Evolutionary conservation across 208 protist genomes (phyloP), one percentile per base, ranked within the genome.

Genomic region (Borovskyia barvae): DNA sequence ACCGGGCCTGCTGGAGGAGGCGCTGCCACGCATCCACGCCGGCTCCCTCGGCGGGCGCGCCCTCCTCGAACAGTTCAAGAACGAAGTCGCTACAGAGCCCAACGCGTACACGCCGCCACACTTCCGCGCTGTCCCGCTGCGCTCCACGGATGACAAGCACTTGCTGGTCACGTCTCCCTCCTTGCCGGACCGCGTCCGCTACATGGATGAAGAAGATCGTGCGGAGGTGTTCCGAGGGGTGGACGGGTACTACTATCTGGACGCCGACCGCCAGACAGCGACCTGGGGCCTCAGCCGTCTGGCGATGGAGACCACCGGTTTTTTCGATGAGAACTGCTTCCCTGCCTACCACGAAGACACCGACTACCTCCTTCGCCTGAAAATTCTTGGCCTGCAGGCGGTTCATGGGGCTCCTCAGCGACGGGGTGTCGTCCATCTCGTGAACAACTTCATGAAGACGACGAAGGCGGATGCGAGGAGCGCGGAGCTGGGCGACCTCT

Each of bases 311-410:
- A 62, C 40, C 30, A 57, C 60, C 9, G 72, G 75, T 26, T 77
- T 62, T 54, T 67, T 79, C 12, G 74, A 86, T 42, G 70, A 86
- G 36, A 86, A 82, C 40, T 72, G 61, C 53, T 79, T 58, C 46
- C 71, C 74, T 25, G 68, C 60, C 11, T 74, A 70, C 55, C 58
- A 64, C 29, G 74, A 85, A 19, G 70, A 79, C 36, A 41, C 51
- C 2, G 75, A 86, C 33, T 58, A 58, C 20, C 25, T 52, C 3
- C 1, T 0, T 14, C 71, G 66, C 1, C 19, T 52, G 32, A 7
- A 20, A 0, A 3, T 66, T 9, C 36, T 73, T 19, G 75, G 72
- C 30, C 72, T 82, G 20, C 11, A 47, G 3, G 35, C 28, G 28
- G 0, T 42, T 3, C 5, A 24, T 5, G 35, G 36, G n/a, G n/a